Evolutionary conservation across 2,329 filamentous ascomycete genomes (phyloP).

Genomic region (Herpotrichia juniperi): DNA sequence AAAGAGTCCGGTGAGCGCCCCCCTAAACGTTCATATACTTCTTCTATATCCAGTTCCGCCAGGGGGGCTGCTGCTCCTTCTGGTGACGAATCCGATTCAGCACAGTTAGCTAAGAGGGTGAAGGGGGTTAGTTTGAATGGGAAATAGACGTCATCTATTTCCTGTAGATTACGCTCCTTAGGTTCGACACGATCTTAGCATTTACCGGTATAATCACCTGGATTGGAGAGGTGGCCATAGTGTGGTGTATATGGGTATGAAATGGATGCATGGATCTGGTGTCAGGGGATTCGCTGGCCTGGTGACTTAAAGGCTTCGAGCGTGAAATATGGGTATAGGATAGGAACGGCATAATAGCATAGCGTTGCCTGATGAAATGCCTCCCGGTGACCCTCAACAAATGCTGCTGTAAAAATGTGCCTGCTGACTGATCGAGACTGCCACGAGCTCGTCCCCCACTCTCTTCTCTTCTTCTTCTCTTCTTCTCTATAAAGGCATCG

Average conservation of each 20-base stretch:
- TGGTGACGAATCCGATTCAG: conserved; percentile 56
- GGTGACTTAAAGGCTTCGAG: neutral
- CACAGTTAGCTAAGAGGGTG: conserved; percentile 69
- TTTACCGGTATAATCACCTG: neutral
- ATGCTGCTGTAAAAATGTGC: too few species aligned
- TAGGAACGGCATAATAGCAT: neutral
- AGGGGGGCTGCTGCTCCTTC: conserved; percentile 43
- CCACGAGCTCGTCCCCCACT: too few species aligned
- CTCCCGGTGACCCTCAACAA: too few species aligned
- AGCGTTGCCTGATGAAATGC: neutral
- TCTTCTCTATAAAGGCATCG: too few species aligned
- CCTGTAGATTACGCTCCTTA: conserved; percentile 13
- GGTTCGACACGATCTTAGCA: neutral
- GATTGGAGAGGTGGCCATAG: too few species aligned
- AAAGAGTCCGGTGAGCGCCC: conserved; percentile 97
- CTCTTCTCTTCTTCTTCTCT: too few species aligned
- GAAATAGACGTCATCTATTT: conserved; percentile 24
- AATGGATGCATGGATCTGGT: neutral
- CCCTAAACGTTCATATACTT: conserved; percentile 68
- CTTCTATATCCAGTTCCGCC: conserved; percentile 38
- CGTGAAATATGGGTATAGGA: neutral
- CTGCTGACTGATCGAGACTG: too few species aligned
- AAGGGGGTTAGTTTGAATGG: conserved; percentile 64
- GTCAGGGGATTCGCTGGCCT: neutral
- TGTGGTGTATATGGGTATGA: neutral